Base-by-base conservation (phyloP, 1,284 basidiomycete genomes). In the Trichosporon faecale region DNA sequence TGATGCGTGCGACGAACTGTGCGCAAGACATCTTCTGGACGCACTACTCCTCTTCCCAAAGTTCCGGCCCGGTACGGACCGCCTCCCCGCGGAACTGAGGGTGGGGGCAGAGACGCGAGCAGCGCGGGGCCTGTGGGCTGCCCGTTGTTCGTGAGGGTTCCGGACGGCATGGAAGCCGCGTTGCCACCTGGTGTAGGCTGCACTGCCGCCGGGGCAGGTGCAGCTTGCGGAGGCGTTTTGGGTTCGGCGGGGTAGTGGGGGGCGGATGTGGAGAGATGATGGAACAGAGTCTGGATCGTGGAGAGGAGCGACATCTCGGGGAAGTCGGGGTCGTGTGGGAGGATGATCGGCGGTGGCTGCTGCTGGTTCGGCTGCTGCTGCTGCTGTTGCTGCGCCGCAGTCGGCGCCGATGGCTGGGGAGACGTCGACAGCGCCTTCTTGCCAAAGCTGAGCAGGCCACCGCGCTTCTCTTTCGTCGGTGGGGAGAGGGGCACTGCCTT, bases 1-100 rank as follows among this genome's bases (percentile, higher is more conserved):
- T 91, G 91, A 82, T 95, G 96, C 78, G 93, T 86, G 78, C 92
- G 89, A 80, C 92, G 92, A 76, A 97, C 88, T 78, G 95, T 95
- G 75, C 93, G 90, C 79, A 98, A 90, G 83, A 98, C 92, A 31
- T 91, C 91, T 71, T 90, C 88, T 2, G 95, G 95, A 1, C 93
- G 88, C 57, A 96, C 88, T 7, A 91, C 91, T 70, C 94, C 95
- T 78, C 91, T 91, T 74, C 93, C 91, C 8, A 83, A 69, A 8
- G 81, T 77, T 8, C 83, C 83, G 23, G 82, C 83, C 29, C 74
- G 74, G 72, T 79, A 83, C 0, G 82, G 80, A 5, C 83, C 83
- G 33, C 80, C 80, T 31, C 82, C 82, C 21, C 83, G 77, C 0
- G 79, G 72, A 1, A 79, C 78, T 2, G 80, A 80, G 3, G 80